Conservation (phyloP, 1,284 basidiomycete species). For the Rhodotorula mucilaginosa region DNA sequence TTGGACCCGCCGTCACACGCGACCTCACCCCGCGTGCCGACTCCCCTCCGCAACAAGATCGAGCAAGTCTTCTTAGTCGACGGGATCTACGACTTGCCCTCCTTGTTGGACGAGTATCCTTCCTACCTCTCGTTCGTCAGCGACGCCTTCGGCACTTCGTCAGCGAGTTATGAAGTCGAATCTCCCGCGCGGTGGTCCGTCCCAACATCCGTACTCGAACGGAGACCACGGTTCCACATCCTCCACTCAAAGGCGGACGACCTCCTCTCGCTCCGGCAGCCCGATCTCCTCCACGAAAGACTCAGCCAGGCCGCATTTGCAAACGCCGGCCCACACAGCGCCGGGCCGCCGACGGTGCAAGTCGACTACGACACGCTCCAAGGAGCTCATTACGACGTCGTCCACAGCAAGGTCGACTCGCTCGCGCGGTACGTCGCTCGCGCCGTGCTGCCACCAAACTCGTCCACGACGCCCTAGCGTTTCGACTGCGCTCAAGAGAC, state of each 20-base stretch:
- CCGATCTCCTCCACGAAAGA: conserved; percentile 12
- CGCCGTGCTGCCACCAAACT: background rate
- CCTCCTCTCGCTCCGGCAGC: conserved; percentile 27
- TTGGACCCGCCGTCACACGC: background rate
- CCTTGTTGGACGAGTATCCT: conserved; percentile 38
- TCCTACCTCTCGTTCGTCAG: conserved; percentile 30
- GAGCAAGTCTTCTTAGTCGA: conserved; percentile 23
- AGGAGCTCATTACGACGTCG: conserved; percentile 26
- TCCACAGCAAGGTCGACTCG: conserved; percentile 8
- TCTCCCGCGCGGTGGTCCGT: conserved; percentile 33
- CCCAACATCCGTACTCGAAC: background rate
- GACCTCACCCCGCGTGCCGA: conserved; percentile 6
- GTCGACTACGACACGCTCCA: conserved; percentile 33
- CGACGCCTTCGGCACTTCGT: conserved; percentile 16
- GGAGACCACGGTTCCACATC: conserved; percentile 2
- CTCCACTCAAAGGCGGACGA: conserved; percentile 29
- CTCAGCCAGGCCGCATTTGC: background rate
- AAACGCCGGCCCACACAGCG: background rate
- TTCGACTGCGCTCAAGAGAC: too few species aligned
- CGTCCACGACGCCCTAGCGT: too few species aligned
- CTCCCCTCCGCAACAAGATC: conserved; percentile 14
- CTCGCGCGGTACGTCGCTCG: conserved; percentile 9
- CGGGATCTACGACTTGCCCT: conserved; percentile 38
- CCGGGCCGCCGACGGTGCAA: conserved; percentile 4
- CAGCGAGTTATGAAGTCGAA: conserved; percentile 5